Evolutionary conservation across 768 basidiomycete genomes (phyloP).

Genomic region (Leccinum incarnatum): DNA sequence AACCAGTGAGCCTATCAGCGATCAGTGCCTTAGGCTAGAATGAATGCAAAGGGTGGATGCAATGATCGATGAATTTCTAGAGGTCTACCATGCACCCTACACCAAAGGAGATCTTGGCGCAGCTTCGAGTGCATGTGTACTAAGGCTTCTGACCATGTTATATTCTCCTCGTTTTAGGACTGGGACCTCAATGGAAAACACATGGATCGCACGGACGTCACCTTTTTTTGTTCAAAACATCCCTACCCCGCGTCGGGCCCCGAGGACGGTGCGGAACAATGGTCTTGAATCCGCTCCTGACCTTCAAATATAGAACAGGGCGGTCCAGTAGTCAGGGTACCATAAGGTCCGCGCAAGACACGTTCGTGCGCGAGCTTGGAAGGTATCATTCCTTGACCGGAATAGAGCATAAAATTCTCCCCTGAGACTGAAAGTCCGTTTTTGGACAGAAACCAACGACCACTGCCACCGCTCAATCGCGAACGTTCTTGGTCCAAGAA

Average conservation of each 20-base stretch:
- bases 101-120: background rate
- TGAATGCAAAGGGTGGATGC: background rate
- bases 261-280: background rate
- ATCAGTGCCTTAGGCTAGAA: background rate
- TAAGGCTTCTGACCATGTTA: background rate
- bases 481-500: background rate
- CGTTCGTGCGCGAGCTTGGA: slow-evolving; percentile 6
- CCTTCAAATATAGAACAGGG: background rate
- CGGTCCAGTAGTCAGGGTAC: background rate
- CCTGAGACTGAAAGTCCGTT: background rate
- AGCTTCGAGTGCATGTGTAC: too few relatives aligned
- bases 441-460: background rate
- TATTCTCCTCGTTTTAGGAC: background rate
- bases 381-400: background rate
- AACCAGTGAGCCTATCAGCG: background rate
- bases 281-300: background rate
- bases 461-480: background rate
- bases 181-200: background rate
- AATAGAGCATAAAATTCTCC: background rate
- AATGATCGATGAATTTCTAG: background rate
- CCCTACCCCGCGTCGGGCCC: background rate
- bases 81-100: background rate
- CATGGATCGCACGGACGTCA: background rate
- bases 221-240: background rate
- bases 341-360: slow-evolving; percentile 2